Base-by-base conservation (phyloP, 257 asterid genomes). In the Rubia yunnanensis region DNA sequence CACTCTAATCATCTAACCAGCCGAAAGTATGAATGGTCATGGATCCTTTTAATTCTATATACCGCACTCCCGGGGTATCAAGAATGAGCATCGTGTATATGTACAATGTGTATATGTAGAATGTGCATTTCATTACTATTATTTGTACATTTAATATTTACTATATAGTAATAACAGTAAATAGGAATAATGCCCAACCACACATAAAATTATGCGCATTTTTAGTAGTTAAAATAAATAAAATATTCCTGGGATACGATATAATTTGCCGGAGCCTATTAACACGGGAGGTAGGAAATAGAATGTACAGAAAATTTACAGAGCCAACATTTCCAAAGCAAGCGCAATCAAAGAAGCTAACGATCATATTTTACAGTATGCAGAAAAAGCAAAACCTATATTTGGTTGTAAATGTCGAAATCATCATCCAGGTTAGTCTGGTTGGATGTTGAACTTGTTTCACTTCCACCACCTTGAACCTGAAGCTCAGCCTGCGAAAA, bases 401-500 rank as follows among this genome's bases (percentile, higher is more conserved):
- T 26, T 41, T 41, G 52, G 26, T 70, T 67, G 74, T 78, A 74
- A 71, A 61, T 66, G 65, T 73, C 83, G 63, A 81, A 78, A 72
- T 82, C 80, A 71, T 80, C 80, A 71, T 77, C 83, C 83, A 76
- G 72, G 60, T 28, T 30, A 63, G 72, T 61, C 48, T 69, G 15
- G 54, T 38, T 59, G 41, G 79, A 65, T 58, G 79, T 55, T 10
- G 72, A 60, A 26, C 79, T 63, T 65, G 76, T 34, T 70, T 83
- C 85, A 17, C 74, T 76, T 27, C 71, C 87, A 0, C 71, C 56
- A 22, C 62, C 76, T 53, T 72, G 74, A 61, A 79, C 86, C 75
- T 74, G 74, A 61, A 80, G 87, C 77, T 85, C 87, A 57, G 92
- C 95, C 97, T 90, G 95, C 74, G 35, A 64, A 4, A 39, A 59